Base-by-base conservation (phyloP, 2,329 filamentous ascomycete genomes). In the Sporothrix pallida region DNA sequence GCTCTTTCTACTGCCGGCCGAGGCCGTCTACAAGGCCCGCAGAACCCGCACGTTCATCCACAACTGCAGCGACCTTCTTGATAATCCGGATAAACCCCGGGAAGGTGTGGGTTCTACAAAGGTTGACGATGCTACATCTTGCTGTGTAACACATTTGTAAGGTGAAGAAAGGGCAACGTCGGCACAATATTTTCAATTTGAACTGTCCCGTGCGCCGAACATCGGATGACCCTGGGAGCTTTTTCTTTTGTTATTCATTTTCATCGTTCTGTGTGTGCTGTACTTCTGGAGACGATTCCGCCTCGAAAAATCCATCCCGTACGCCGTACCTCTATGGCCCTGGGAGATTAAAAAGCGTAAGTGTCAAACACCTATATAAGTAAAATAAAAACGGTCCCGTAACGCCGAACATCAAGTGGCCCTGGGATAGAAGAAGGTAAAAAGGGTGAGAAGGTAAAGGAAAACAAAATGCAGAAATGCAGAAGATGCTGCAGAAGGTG, bases 341-440 rank as follows among this genome's bases (percentile, higher is more conserved):
- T 71, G 44, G 31, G 56, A 62, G 44, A 62, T 31, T 31, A 58
- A 37, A 31, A 60, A 60, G 20, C 12, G 52, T 37, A 52, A 44
- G 23, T 56, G 37, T 1, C 10, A 15, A 68, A 68, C 44, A 56
- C 23, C 17, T 23, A 23, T 26, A 48, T 65, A n/a, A 7, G 23
- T 54, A 17, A 17, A 5, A 9, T 58, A 58, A 23, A 52, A 52
- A 31, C 60, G n/a, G 62, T 42, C 48, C 67, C 67, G 67, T 69
- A 15, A 37, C 67, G 67, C 67, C 67, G 67, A 37, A 69, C 67
- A 42, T 69, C 67, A 15, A 52, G 62, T 69, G 48, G 54, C 69
- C 56, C 42, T 71, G 44, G 37, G 56, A 62, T 23, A 26, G 5
- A 62, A 42, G 8, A 48, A 71, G 15, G 42, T 9, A 67, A 50